These are phyloP conservation scores for Paracoccidioides brasiliensis DNA, from an alignment of 2,329 filamentous ascomycete species.

Conservation along the genomic window DNA sequence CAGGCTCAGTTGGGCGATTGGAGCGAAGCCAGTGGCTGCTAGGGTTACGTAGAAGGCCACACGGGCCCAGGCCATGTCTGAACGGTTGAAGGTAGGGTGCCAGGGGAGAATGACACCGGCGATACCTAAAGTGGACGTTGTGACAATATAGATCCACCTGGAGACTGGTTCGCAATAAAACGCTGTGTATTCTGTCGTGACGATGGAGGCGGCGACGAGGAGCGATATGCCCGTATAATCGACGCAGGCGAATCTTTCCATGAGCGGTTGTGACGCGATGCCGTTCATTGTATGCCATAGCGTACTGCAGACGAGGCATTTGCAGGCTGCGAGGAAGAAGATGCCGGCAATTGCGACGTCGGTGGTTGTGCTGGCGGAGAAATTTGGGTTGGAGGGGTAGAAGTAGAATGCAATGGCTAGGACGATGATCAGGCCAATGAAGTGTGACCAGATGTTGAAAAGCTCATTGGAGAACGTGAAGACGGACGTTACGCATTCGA, in stretches of 20 bases:
- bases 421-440: slow-evolving; percentile 76
- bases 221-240: slow-evolving; percentile 97
- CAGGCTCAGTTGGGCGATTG: slow-evolving; percentile 67
- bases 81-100: slow-evolving; percentile 87
- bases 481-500: slow-evolving; percentile 74
- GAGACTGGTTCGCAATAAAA: slow-evolving; percentile 94
- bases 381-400: slow-evolving; percentile 79
- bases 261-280: slow-evolving; percentile 74
- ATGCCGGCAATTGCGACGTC: slow-evolving; percentile 84
- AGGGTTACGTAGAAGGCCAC: slow-evolving; percentile 86
- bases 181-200: slow-evolving; percentile 96
- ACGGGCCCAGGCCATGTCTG: slow-evolving; percentile 84
- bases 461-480: slow-evolving; percentile 83
- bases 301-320: slow-evolving; percentile 87
- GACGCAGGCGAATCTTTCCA: slow-evolving; percentile 93
- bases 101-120: slow-evolving; percentile 86
- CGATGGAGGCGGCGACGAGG: slow-evolving; percentile 83
- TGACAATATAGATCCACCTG: slow-evolving; percentile 71
- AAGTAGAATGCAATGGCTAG: slow-evolving; percentile 88
- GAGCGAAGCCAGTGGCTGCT: slow-evolving; percentile 76
- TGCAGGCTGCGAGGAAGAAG: slow-evolving; percentile 92
- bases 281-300: slow-evolving; percentile 99
- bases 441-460: slow-evolving; percentile 97
- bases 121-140: slow-evolving; percentile 68
- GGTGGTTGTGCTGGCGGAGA: slow-evolving; percentile 69